Percentiles rank a stretch among this genome's conserved stretches.
Conservation (phyloP, 371 early-diverging fungal species). For the Mucor plumbeus region DNA sequence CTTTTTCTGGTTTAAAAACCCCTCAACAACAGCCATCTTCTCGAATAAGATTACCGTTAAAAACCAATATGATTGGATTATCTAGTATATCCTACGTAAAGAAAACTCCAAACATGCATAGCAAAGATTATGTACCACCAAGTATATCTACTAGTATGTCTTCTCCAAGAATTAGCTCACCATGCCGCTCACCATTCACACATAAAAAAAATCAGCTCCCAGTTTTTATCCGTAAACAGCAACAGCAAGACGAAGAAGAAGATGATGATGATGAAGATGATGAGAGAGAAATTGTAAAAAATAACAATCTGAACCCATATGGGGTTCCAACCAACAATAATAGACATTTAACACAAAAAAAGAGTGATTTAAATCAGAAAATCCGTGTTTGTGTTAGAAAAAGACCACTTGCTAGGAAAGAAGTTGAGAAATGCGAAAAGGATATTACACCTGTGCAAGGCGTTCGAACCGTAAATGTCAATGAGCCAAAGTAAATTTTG, state of each 20-base stretch:
- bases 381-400: slow-evolving; percentile 96
- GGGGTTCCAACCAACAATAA: slow-evolving; percentile 5
- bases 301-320: neutral
- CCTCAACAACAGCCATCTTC: slow-evolving; percentile 12
- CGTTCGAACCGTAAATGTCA: slow-evolving; percentile 70
- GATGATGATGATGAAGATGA: slow-evolving; percentile 23
- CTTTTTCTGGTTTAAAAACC: neutral
- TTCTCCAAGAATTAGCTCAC: slow-evolving; percentile 20
- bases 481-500: slow-evolving; percentile 81
- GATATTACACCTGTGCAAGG: slow-evolving; percentile 78
- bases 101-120: slow-evolving; percentile 13
- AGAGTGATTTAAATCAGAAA: slow-evolving; percentile 63
- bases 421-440: slow-evolving; percentile 71
- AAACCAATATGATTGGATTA: slow-evolving; percentile 20
- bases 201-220: slow-evolving; percentile 17
- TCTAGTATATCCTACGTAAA: slow-evolving; percentile 24
- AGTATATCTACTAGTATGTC: slow-evolving; percentile 23
- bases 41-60: neutral
- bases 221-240: slow-evolving; percentile 16
- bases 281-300: slow-evolving; percentile 8
- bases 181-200: slow-evolving; percentile 17
- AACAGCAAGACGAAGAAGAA: neutral
- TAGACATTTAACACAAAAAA: slow-evolving; percentile 9
- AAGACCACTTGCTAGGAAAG: slow-evolving; percentile 86
- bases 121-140: slow-evolving; percentile 9